These are phyloP conservation scores for Verticillium dahliae DNA, from an alignment of 2,329 filamentous ascomycete genomes.

Conservation along the genomic window DNA sequence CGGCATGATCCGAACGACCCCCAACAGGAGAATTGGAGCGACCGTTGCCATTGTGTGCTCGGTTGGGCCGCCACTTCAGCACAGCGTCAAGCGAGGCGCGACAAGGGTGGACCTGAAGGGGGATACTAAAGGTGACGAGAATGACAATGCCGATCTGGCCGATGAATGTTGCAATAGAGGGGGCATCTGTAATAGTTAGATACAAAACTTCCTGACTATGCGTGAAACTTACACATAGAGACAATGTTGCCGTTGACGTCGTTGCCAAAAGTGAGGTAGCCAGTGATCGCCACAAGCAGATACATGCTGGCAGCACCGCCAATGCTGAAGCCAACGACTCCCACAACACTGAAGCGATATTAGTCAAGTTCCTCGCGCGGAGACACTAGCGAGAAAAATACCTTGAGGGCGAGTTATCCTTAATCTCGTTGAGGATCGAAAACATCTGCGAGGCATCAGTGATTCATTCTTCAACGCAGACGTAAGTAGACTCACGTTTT, in stretches of 20 bases:
- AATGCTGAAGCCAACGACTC: slow-evolving; percentile 76
- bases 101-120: slow-evolving; percentile 91
- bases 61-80: slow-evolving; percentile 77
- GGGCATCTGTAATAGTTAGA: slow-evolving; percentile 42
- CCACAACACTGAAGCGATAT: slow-evolving; percentile 53
- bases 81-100: slow-evolving; percentile 92
- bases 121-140: slow-evolving; percentile 93
- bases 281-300: slow-evolving; percentile 85
- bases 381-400: slow-evolving; percentile 11
- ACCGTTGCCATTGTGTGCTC: slow-evolving; percentile 29
- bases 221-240: slow-evolving; percentile 68
- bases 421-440: slow-evolving; percentile 92
- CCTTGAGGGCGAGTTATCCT: slow-evolving; percentile 66
- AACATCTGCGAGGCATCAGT: slow-evolving; percentile 66
- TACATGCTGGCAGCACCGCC: slow-evolving; percentile 85
- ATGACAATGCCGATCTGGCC: slow-evolving; percentile 93
- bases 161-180: slow-evolving; percentile 79
- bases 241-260: slow-evolving; percentile 89
- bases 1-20: slow-evolving; percentile 43
- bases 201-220: not conserved
- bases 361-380: slow-evolving; percentile 16
- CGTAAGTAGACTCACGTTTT: slow-evolving; percentile 60
- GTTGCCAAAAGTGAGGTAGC: slow-evolving; percentile 92
- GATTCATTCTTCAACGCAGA: not conserved
- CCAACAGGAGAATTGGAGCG: slow-evolving; percentile 33